Base-by-base conservation (phyloP, 306 rosid species). In the Lotus japonicus region DNA sequence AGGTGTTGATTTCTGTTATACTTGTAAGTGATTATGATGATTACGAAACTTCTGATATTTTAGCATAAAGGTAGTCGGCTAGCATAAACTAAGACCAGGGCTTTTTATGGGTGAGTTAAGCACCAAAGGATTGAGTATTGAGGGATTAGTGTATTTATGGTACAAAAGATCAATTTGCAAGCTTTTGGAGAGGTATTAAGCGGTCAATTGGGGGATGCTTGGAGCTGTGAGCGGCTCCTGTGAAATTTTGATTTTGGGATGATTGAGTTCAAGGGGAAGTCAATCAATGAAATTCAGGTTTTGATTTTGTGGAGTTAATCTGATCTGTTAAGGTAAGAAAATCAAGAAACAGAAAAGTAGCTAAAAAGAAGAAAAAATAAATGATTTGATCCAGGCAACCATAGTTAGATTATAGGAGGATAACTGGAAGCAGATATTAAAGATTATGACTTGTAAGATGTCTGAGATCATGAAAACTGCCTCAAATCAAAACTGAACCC, bases 1-100 rank as follows among this genome's bases (percentile, higher is more conserved):
- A 79, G 71, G 31, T 13, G 28, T 61, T 61, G 64, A 56, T 57
- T 66, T 54, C 5, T 21, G 5, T 46, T 63, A 70, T 49, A 41
- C 5, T 46, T 57, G 66, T 49, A 41, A 65, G 21, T 49, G 58
- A 42, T 4, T 21, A 31, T 15, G 48, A 31, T 60, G 50, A 67
- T 44, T 26, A 35, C 48, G 54, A 48, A 43, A 60, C 55, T 63
- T 64, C 66, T 67, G 15, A 5, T 14, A 7, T 73, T 72, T 73
- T 48, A 55, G 50, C 19, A 68, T 55, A 42, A 42, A 42, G 46
- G 21, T 61, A 9, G 55, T 63, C 52, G 19, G 72, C 16, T 45
- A 67, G 63, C 51, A 44, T 21, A 21, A 68, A 16, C 62, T 35
- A 28, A 9, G 58, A 31, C 3, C 11, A 28, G 45, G 4, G 16